Conservation (phyloP, 2,329 filamentous ascomycete genomes). For the Pleoardoris graminearum region DNA sequence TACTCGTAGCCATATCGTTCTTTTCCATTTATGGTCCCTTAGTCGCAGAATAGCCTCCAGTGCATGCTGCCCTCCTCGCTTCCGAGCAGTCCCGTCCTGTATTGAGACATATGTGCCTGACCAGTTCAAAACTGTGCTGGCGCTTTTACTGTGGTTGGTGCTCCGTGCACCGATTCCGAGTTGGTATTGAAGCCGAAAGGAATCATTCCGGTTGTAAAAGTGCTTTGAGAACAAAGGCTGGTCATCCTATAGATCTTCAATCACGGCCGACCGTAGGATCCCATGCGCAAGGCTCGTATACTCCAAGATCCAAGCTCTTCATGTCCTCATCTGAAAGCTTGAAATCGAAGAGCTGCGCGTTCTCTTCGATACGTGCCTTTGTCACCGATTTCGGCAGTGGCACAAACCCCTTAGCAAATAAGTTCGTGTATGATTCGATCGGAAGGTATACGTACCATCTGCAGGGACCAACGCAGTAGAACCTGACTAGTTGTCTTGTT, state of each 20-base stretch:
- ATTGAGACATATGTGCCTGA: no score
- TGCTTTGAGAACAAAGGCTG: conserved; percentile 10
- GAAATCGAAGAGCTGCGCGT: conserved; percentile 63
- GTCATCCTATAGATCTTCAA: conserved; percentile 27
- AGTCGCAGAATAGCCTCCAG: no score
- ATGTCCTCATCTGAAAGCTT: conserved; percentile 62
- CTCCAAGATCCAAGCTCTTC: conserved; percentile 57
- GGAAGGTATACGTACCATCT: conserved; percentile 32
- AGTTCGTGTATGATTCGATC: background rate
- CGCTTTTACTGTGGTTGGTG: no score
- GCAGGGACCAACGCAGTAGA: conserved; percentile 61
- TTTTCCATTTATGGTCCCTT: no score
- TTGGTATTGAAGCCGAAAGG: no score
- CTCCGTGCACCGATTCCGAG: no score
- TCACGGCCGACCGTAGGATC: conserved; percentile 56
- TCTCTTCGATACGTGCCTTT: conserved; percentile 63
- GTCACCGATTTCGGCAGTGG: conserved; percentile 67
- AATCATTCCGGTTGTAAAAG: conserved; percentile 5
- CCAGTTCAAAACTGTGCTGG: no score
- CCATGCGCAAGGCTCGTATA: conserved; percentile 63
- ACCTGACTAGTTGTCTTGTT: conserved; percentile 62
- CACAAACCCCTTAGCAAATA: conserved; percentile 56
- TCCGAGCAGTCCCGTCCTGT: no score
- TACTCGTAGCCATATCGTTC: no score
- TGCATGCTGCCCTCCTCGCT: no score